Base-by-base conservation (phyloP, 192 early-diverging fungal genomes). In the Geranomyces michiganensis region DNA sequence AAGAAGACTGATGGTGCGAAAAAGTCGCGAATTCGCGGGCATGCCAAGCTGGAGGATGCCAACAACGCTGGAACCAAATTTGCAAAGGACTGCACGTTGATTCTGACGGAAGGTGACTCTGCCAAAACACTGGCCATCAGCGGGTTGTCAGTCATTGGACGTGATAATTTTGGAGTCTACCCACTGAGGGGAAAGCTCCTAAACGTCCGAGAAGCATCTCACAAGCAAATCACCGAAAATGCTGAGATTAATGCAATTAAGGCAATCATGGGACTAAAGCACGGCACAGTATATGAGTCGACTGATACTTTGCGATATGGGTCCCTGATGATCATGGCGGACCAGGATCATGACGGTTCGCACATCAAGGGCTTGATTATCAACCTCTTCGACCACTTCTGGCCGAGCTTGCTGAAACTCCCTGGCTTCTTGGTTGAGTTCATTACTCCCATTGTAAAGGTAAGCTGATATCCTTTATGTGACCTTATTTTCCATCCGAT, bases 291-390 rank as follows among this genome's bases (percentile, higher is more conserved):
- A 17, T 99, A 99, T 75, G 82, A 84, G 29, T 85, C 83, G 43
- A 77, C 84, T 0, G 79, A 90, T 26, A 82, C 90, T 30, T 80
- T 99, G 78, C 86, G 97, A 59, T 99, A 99, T 76, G 97, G 96
- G 0, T 89, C 91, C 60, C 81, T 99, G 14, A 96, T 99, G 90
- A 95, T 97, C 62, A 99, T 99, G 97, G 92, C 96, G 4, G 97
- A 99, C 90, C 97, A 76, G 78, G 76, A 77, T 72, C 90, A 94
- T 62, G 94, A 97, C 70, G 95, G 94, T 29, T 95, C 92, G 24
- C 96, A 96, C 68, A 97, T 97, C 81, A 99, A 99, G 78, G 96
- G 96, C 22, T 85, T 99, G 7, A 87, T 99, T 22, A 91, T 99
- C 78, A 99, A 99, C 78, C 91, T 97, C 65, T 83, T 99, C 33